Conservation (phyloP, 2,329 filamentous ascomycete species). For the Moelleriella libera region DNA sequence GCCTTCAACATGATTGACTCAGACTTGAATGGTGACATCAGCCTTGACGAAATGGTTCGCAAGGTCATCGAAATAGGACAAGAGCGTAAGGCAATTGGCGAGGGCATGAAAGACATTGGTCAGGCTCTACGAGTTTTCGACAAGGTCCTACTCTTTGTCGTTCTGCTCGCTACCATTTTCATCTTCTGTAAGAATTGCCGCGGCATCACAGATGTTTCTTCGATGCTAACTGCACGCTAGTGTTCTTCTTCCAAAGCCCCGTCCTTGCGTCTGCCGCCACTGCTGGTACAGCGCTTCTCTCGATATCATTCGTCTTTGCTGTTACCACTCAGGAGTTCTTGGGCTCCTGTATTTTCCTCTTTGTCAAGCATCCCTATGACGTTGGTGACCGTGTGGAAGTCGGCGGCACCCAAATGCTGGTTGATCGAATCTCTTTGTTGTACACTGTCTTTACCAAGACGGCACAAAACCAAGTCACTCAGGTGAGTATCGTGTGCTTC, state of each 20-base stretch:
- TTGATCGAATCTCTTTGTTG: slow-evolving; percentile 87
- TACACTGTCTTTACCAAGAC: slow-evolving; percentile 86
- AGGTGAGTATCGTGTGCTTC: slow-evolving; percentile 16
- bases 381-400: slow-evolving; percentile 91
- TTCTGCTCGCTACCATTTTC: slow-evolving; percentile 67
- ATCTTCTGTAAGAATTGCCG: slow-evolving; percentile 50
- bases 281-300: slow-evolving; percentile 81
- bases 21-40: slow-evolving; percentile 88
- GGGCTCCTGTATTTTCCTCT: slow-evolving; percentile 97
- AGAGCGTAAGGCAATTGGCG: slow-evolving; percentile 75
- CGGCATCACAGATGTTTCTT: not conserved
- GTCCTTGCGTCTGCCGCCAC: slow-evolving; percentile 79
- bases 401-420: slow-evolving; percentile 52
- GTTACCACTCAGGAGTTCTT: slow-evolving; percentile 87
- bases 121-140: slow-evolving; percentile 88
- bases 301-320: slow-evolving; percentile 92
- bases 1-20: slow-evolving; percentile 69
- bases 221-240: slow-evolving; percentile 17
- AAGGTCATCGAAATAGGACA: slow-evolving; percentile 73
- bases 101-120: slow-evolving; percentile 95
- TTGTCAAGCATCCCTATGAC: slow-evolving; percentile 96
- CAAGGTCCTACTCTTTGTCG: slow-evolving; percentile 67
- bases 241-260: slow-evolving; percentile 77
- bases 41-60: slow-evolving; percentile 86
- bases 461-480: slow-evolving; percentile 62